A percentile compares a stretch with the other conserved stretches of the same genome.
Evolutionary conservation across 371 early-diverging fungal genomes (phyloP).

Genomic region (Zopfochytrium polystomum): DNA sequence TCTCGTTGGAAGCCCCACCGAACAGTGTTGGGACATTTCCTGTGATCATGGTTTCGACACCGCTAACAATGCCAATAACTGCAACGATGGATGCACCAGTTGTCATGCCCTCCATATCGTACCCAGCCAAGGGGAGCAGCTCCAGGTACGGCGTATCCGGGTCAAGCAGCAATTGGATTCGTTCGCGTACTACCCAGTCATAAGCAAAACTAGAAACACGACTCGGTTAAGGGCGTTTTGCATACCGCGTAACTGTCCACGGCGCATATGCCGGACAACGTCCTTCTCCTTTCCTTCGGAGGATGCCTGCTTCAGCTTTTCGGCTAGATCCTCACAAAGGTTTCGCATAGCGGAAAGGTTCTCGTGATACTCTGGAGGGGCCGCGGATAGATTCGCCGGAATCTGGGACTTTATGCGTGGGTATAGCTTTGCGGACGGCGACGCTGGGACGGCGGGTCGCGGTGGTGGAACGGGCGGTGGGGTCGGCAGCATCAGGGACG

Average conservation of each 20-base stretch:
- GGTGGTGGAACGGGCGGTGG: no score
- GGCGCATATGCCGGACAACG: conserved; percentile 58
- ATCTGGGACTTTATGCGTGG: conserved; percentile 7
- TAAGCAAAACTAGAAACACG: conserved; percentile 2
- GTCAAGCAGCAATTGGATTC: conserved; percentile 66
- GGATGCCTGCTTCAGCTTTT: conserved; percentile 57
- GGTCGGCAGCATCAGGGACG: no score
- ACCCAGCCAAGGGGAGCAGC: conserved; percentile 67
- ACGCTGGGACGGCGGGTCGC: no score
- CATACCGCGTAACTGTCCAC: conserved; percentile 64
- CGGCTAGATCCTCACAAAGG: conserved; percentile 54
- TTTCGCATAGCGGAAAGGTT: conserved; percentile 61
- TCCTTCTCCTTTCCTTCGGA: conserved; percentile 59
- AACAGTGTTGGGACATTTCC: conserved; percentile 67
- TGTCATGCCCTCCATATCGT: conserved; percentile 68
- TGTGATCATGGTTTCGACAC: conserved; percentile 63
- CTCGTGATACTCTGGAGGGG: conserved; percentile 57
- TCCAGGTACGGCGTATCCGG: conserved; percentile 74
- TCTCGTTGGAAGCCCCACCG: conserved; percentile 68
- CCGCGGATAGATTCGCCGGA: background rate
- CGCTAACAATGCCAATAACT: conserved; percentile 72
- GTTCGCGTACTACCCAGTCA: conserved; percentile 54
- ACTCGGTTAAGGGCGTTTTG: background rate
- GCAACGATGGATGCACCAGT: conserved; percentile 66
- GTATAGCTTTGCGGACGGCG: conserved; percentile 13